Conservation (phyloP, 2,329 filamentous ascomycete species). For the Hymenoscyphus scutula region DNA sequence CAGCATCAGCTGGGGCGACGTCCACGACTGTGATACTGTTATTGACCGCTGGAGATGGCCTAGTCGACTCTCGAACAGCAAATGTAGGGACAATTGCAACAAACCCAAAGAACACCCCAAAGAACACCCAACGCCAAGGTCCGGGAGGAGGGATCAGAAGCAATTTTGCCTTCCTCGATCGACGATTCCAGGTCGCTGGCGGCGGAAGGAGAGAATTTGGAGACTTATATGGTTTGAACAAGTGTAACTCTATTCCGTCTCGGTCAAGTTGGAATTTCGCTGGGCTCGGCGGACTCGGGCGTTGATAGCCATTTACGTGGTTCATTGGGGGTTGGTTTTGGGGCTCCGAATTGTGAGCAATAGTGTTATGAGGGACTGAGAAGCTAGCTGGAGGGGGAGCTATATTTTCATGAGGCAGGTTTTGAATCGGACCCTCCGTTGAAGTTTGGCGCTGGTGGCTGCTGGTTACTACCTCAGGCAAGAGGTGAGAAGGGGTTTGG, state of each 20-base stretch:
- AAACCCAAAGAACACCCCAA: background rate
- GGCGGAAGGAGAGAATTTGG: background rate
- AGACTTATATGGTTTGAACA: background rate
- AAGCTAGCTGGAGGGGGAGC: background rate
- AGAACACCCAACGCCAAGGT: background rate
- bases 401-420: background rate
- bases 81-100: background rate
- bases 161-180: background rate
- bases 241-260: background rate
- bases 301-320: background rate
- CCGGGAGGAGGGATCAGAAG: background rate
- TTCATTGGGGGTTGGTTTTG: background rate
- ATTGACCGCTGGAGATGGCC: background rate
- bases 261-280: background rate
- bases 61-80: background rate
- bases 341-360: background rate
- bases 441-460: background rate
- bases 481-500: background rate
- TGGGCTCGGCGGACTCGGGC: background rate
- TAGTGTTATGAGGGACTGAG: background rate
- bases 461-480: background rate
- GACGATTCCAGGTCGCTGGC: background rate
- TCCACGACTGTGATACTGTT: background rate
- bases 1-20: background rate
- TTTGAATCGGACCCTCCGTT: background rate